Base-by-base conservation (phyloP, 352 stramenopile genomes). In the Globisporangium emineosum region DNA sequence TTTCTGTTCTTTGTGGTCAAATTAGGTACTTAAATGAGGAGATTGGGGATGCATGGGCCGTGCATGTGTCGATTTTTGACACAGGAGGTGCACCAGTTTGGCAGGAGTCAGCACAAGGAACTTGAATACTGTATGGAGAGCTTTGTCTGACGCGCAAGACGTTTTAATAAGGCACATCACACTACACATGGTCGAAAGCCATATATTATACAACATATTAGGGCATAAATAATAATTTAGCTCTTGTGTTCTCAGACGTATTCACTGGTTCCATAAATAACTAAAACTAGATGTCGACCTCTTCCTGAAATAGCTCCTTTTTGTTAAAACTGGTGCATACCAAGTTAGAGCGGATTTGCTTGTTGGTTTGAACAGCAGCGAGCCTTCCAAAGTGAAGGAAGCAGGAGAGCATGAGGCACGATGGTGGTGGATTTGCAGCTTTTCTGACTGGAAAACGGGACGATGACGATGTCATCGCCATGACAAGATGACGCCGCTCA, bases 341-440 rank as follows among this genome's bases (percentile, higher is more conserved):
- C 40, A 12, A 23, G 10, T 47, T 23, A 1, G 17, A 47, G 21
- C 17, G 0, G 40, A 47, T 17, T 17, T 21, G 7, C 40, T 23
- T 7, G 40, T n/a, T n/a, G 40, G 23, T 47, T 33, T 17, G 47
- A 54, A 32, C 47, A n/a, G 12, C 15, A n/a, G 23, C 49, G 49
- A 23, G 10, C 12, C 23, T 17, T 29, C 23, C 40, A 45, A 45
- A 45, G 13, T 45, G 37, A 5, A 45, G 37, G 40, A 47, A 17
- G 15, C n/a, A 47, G 13, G 23, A 55, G 49, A 55, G 17, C 40
- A 15, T 8, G 49, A 55, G 23, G 49, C 49, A 30, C 25, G 49
- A 55, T 55, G 49, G 49, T 35, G 49, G 25, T 12, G 49, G 49
- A 35, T 55, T 55, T 55, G 49, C 49, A 21, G 47, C 43, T 51